Evolutionary conservation across 2,329 filamentous ascomycete genomes (phyloP), one percentile per base, ranked within the genome.

Genomic region (Tolypocladium capitatum): DNA sequence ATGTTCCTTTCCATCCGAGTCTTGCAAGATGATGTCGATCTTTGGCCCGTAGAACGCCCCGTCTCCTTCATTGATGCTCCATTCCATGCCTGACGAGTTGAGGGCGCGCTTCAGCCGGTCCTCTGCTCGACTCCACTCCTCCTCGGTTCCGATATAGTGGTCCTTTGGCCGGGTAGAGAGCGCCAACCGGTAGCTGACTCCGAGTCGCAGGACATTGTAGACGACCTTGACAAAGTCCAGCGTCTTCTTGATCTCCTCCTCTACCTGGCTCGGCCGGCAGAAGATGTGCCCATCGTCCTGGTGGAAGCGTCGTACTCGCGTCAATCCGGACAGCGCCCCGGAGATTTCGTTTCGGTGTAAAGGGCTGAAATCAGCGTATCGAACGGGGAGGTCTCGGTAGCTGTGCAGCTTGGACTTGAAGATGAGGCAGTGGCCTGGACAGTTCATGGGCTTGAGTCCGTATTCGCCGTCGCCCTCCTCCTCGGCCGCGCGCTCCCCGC

Each of bases 281-380:
- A 94, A 94, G 52, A 94, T 92, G 64, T 94, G 88, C 6, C 85
- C 86, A 61, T 94, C 88, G 61, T 94, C 89, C 61, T 94, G 89
- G 64, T 92, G 86, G 64, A 94, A 94, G 20, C 88, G 78, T 32
- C 88, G 78, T 45, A 94, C 86, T 49, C 89, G 80, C 3, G 88
- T 94, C 49, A 94, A 69, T 14, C 88, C 89, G 44, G 81, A 87
- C 45, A 94, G 67, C 0, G 88, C 81, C 1, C 89, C 88, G 0
- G 86, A 90, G 7, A 86, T 74, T 64, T 94, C 88, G 61, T 94
- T 94, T 43, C 89, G 76, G 63, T 92, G 86, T n/a, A 94, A 72
- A 2, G 86, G 80, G 58, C 86, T 87, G 60, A 94, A 94, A 63
- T 94, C 89, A 48, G 88, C 86, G 64, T 87, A 88, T 57, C 88